Conservation (phyloP, 176 grass and related monocot genomes). For the Ananas comosus region DNA sequence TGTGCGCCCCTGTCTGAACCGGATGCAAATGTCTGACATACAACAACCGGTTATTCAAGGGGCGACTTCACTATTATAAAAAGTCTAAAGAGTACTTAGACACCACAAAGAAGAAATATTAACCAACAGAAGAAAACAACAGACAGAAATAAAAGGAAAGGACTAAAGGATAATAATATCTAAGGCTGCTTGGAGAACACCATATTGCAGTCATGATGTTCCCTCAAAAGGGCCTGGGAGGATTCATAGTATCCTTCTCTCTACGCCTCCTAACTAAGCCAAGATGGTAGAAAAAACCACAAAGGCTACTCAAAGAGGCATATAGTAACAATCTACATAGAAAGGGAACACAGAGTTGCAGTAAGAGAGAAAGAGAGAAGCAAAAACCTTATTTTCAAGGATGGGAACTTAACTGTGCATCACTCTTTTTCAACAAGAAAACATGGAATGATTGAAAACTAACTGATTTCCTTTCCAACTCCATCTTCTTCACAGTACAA, state of each 20-base stretch:
- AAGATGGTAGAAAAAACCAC: conserved; percentile 21
- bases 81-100: too few species aligned
- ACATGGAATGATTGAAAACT: too few species aligned
- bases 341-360: not conserved
- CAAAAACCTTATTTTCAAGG: too few species aligned
- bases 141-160: not conserved
- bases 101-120: not conserved
- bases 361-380: too few species aligned
- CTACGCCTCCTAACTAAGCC: conserved; percentile 36
- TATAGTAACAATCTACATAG: not conserved
- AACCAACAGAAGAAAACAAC: not conserved
- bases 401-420: too few species aligned
- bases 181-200: conserved; percentile 13
- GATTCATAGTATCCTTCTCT: conserved; percentile 1
- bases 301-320: conserved; percentile 33
- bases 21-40: conserved; percentile 28
- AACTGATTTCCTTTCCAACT: too few species aligned
- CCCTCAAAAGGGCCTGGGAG: not conserved
- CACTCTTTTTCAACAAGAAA: too few species aligned
- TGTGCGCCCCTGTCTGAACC: conserved; percentile 44
- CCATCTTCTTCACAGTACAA: too few species aligned
- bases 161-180: conserved; percentile 1
- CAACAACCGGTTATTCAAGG: conserved; percentile 43
- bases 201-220: not conserved
- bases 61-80: conserved; percentile 8